Evolutionary conservation across 768 basidiomycete genomes (phyloP).

Genomic region (Amanita molliuscula): DNA sequence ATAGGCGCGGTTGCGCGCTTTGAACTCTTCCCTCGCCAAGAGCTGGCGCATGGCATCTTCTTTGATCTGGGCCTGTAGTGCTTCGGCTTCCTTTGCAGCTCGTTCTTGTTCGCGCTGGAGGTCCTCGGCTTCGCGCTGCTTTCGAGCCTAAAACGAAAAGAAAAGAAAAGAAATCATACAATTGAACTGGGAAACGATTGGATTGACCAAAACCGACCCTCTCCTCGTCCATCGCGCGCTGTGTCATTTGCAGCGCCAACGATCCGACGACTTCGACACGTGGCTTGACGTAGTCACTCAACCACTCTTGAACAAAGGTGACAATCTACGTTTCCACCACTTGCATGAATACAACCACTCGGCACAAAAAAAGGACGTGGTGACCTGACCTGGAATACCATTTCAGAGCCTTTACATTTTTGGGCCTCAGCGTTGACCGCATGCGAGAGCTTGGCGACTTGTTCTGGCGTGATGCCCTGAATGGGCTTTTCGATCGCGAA

Average conservation of each 20-base stretch:
- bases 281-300: conserved; percentile 44
- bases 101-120: conserved; percentile 40
- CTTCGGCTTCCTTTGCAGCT: conserved; percentile 41
- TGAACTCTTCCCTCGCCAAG: conserved; percentile 34
- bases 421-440: conserved; percentile 58
- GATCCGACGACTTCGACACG: conserved; percentile 55
- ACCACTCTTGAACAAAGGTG: conserved; percentile 63
- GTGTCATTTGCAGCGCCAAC: conserved; percentile 70
- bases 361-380: not conserved
- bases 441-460: conserved; percentile 46
- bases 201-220: no score
- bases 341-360: not conserved
- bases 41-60: conserved; percentile 54
- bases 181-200: not conserved
- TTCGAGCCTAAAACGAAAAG: conserved; percentile 31
- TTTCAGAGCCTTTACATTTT: conserved; percentile 55
- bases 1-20: conserved; percentile 53
- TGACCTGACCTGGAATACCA: conserved; percentile 64
- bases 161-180: not conserved
- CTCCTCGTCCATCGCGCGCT: conserved; percentile 62
- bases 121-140: conserved; percentile 45
- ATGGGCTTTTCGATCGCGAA: conserved; percentile 62
- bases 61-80: conserved; percentile 56
- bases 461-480: conserved; percentile 45
- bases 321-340: conserved; percentile 42